phyloP scores from a whole-genome alignment of 768 basidiomycete genomes.

The Kondoa subrosea region DNA sequence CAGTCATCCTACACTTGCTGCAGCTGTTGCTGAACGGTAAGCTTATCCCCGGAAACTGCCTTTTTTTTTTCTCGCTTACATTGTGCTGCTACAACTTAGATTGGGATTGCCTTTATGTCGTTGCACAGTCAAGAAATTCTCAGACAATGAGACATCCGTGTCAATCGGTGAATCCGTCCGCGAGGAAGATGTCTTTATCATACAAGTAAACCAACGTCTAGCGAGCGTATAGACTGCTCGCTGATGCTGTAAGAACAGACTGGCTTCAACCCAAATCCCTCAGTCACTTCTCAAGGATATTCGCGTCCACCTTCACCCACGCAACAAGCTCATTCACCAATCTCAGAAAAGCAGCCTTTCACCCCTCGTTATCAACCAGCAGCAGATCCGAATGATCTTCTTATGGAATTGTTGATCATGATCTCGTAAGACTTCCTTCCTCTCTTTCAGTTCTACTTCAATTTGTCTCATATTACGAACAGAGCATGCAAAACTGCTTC shows the following conservation, averaged over 20 bases:
- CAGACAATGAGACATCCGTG: slow-evolving; percentile 65
- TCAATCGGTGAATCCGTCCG: slow-evolving; percentile 78
- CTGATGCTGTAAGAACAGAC: slow-evolving; percentile 14
- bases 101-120: slow-evolving; percentile 74
- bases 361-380: slow-evolving; percentile 15
- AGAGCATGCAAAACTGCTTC: slow-evolving; percentile 41
- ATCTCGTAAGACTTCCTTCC: slow-evolving; percentile 44
- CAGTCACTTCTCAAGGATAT: slow-evolving; percentile 11
- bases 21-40: slow-evolving; percentile 90
- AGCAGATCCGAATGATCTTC: slow-evolving; percentile 73
- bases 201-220: slow-evolving; percentile 51
- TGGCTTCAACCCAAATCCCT: slow-evolving; percentile 29
- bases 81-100: slow-evolving; percentile 43
- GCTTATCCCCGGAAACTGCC: slow-evolving; percentile 36
- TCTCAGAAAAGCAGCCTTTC: background rate
- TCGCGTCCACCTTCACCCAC: slow-evolving; percentile 9
- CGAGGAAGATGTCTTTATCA: slow-evolving; percentile 96
- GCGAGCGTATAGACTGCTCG: background rate
- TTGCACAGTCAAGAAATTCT: slow-evolving; percentile 73
- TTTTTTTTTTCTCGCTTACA: background rate
- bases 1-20: slow-evolving; percentile 94
- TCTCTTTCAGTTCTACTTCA: background rate
- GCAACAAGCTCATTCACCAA: no score
- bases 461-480: background rate
- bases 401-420: slow-evolving; percentile 98